These are phyloP conservation scores for Oryza meyeriana DNA, from an alignment of 176 grass and related monocot species.

Conservation along the genomic window DNA sequence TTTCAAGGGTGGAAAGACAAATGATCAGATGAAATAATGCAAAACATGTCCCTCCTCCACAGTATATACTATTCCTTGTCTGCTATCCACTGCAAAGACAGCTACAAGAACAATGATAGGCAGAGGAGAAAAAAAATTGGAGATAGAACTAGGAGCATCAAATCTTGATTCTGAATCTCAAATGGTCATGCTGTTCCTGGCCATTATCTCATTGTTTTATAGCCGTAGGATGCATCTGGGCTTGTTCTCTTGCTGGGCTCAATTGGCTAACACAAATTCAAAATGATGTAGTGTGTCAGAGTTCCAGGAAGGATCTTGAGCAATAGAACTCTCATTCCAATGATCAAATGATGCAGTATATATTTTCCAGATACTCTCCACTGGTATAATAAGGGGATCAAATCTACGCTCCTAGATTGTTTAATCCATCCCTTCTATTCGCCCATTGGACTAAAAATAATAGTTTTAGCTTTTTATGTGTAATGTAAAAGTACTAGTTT, in stretches of 20 bases:
- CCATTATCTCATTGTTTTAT: background rate
- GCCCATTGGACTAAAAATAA: background rate
- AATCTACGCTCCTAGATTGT: background rate
- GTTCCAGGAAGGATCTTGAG: background rate
- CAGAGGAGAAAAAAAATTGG: background rate
- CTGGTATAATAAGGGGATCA: background rate
- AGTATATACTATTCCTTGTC: constrained; percentile 20
- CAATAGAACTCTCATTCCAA: background rate
- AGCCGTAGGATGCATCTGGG: background rate
- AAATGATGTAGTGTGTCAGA: background rate
- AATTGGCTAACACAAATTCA: background rate
- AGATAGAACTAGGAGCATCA: background rate
- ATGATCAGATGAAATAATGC: constrained; percentile 33
- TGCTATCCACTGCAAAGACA: constrained; percentile 19
- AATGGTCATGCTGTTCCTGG: background rate
- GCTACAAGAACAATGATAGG: background rate
- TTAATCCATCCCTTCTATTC: background rate
- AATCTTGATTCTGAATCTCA: constrained; percentile 21
- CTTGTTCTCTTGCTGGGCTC: constrained; percentile 11
- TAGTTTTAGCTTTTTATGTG: background rate
- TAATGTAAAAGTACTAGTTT: background rate
- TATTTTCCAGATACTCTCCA: background rate
- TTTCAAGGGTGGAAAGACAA: background rate
- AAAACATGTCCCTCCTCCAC: background rate
- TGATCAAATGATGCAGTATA: background rate